Base-by-base conservation (phyloP, 768 basidiomycete species). In the Tulasnella sp. region DNA sequence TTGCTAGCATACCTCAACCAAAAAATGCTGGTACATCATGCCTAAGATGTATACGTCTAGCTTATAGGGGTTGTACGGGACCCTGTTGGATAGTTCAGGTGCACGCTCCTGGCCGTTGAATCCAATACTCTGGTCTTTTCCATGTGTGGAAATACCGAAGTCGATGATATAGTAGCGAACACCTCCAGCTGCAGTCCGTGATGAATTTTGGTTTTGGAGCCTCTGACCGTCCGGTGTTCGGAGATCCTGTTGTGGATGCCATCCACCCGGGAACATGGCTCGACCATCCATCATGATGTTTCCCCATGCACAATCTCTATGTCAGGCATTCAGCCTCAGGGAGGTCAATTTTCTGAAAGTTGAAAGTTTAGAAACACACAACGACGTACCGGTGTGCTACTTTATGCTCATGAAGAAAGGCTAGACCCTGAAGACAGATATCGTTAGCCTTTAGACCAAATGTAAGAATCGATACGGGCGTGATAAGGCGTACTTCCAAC, bases 271-370 rank as follows among this genome's bases (percentile, higher is more conserved):
- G 22, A 34, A 60, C 21, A 60, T 24, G 2, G 49, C 59, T 22
- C 50, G n/a, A 10, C 15, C 59, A 45, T 60, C 59, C 59, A 60
- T 60, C 59, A 60, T 60, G 9, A 60, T 44, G 22, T 60, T 60
- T 22, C 30, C 59, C 17, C 24, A 31, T 3, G 51, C 49, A 27
- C 59, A 60, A 25, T 60, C 59, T 27, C 59, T 60, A 22, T 2
- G 24, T 12, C 17, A 55, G 25, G 31, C 15, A 12, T 53, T 10
- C 4, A 34, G 38, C 15, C 27, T 30, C 9, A 19, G 15, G n/a
- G n/a, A n/a, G n/a, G n/a, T n/a, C n/a, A n/a, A n/a, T n/a, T n/a
- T n/a, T n/a, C 27, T 15, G 4, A 45, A 12, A 56, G 25, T 3
- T 7, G 54, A 30, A n/a, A 10, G 8, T 44, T 22, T 45, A 45